These are phyloP conservation scores for Daphne laureola DNA, from an alignment of 441 rosid species.

Conservation along the genomic window DNA sequence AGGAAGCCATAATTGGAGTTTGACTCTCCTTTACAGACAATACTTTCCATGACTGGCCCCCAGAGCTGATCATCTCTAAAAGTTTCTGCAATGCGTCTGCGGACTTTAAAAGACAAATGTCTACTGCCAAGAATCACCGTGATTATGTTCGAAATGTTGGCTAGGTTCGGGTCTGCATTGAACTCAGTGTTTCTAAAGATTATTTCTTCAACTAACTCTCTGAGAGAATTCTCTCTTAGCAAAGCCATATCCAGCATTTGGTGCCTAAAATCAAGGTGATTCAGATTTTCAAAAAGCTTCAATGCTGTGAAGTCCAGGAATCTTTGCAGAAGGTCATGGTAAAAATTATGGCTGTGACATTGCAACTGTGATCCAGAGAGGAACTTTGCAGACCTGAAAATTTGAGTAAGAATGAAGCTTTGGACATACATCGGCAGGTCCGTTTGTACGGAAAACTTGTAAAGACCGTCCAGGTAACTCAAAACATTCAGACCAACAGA, in stretches of 20 bases:
- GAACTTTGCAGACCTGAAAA: slow-evolving; percentile 24
- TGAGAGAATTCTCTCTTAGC: slow-evolving; percentile 25
- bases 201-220: slow-evolving; percentile 18
- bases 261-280: slow-evolving; percentile 32
- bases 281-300: slow-evolving; percentile 18
- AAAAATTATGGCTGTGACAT: not conserved
- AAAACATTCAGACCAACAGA: slow-evolving; percentile 35
- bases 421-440: slow-evolving; percentile 18
- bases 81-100: not conserved
- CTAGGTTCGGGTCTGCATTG: slow-evolving; percentile 17
- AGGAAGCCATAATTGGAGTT: not conserved
- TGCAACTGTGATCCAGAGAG: slow-evolving; percentile 22
- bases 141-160: slow-evolving; percentile 27
- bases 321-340: slow-evolving; percentile 7
- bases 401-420: slow-evolving; percentile 15
- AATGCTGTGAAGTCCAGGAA: slow-evolving; percentile 14
- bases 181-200: slow-evolving; percentile 8
- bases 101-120: not conserved
- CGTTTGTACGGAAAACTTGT: slow-evolving; percentile 1
- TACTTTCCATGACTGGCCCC: not conserved
- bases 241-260: slow-evolving; percentile 18
- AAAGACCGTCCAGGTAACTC: slow-evolving; percentile 22
- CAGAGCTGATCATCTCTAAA: too few relatives aligned
- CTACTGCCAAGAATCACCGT: slow-evolving; percentile 33
- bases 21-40: not conserved